A percentile compares a stretch with the other conserved stretches of the same genome.
These are phyloP conservation scores for Aspergillus wentii DNA, from an alignment of 495 filamentous ascomycete genomes.

Conservation along the genomic window DNA sequence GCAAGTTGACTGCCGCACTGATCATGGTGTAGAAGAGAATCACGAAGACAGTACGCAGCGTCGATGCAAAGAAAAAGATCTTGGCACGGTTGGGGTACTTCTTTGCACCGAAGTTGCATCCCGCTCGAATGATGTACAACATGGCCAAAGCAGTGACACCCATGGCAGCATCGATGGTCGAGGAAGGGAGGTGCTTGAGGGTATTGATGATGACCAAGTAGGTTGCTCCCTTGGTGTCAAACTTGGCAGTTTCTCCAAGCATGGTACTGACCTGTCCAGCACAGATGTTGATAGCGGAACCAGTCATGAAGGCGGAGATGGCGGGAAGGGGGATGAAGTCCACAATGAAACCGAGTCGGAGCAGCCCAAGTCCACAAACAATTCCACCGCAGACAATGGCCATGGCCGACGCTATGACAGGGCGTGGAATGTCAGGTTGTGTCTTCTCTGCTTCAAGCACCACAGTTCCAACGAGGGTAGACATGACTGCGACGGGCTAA, in stretches of 20 bases:
- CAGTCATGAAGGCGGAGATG: conserved; percentile 97
- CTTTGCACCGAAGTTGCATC: conserved; percentile 62
- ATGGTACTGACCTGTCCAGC: conserved; percentile 81
- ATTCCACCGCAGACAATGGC: conserved; percentile 80
- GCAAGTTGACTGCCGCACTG: conserved; percentile 74
- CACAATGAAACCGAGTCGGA: conserved; percentile 85
- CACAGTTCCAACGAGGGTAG: conserved; percentile 79
- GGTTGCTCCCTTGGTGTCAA: conserved; percentile 71
- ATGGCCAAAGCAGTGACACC: conserved; percentile 77
- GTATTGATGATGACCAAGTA: conserved; percentile 87
- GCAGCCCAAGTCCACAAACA: conserved; percentile 73
- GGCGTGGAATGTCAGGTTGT: conserved; percentile 52
- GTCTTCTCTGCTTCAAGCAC: conserved; percentile 53
- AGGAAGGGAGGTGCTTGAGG: conserved; percentile 64
- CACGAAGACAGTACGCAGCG: conserved; percentile 85
- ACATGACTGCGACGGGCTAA: conserved; percentile 94
- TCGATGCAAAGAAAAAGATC: conserved; percentile 82
- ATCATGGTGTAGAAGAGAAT: conserved; percentile 92
- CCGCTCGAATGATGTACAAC: conserved; percentile 75
- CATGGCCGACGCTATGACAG: conserved; percentile 72
- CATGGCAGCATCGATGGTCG: conserved; percentile 79
- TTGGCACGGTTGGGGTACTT: conserved; percentile 67
- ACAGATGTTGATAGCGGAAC: conserved; percentile 87
- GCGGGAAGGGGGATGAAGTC: conserved; percentile 91
- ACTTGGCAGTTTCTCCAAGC: conserved; percentile 71